Conservation (phyloP, 345 rosid genomes). For the Cardiospermum halicacabum region DNA sequence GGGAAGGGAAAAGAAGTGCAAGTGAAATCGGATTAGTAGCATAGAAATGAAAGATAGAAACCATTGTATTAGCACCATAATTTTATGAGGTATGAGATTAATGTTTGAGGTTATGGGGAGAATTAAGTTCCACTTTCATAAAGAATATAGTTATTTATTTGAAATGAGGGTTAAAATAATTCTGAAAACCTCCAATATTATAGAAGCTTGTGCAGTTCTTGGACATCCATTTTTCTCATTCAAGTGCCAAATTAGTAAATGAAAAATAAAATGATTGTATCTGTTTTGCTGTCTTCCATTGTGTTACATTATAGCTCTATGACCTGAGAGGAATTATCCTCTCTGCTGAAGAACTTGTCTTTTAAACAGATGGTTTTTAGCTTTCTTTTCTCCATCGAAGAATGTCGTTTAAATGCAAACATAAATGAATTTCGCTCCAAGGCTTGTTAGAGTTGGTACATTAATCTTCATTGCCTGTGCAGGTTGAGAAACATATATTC, state of each 20-base stretch:
- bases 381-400: neutral
- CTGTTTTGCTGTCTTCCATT: neutral
- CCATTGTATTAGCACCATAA: neutral
- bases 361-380: neutral
- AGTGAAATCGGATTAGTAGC: neutral
- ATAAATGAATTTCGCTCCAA: neutral
- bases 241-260: neutral
- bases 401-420: neutral
- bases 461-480: constrained; percentile 22
- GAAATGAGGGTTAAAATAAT: neutral
- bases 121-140: neutral
- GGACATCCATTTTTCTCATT: neutral
- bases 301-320: neutral
- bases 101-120: neutral
- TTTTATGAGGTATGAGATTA: neutral
- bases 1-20: neutral
- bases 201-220: neutral
- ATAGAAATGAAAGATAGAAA: neutral
- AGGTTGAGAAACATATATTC: constrained; percentile 79
- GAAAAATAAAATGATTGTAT: too few relatives aligned
- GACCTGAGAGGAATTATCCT: neutral
- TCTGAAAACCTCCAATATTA: neutral
- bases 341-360: too few relatives aligned
- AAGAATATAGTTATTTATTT: neutral
- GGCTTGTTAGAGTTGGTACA: neutral